Evolutionary conservation across 2,329 filamentous ascomycete genomes (phyloP), one percentile per base, ranked within the genome.

Genomic region (Rhynchosporium graminicola): DNA sequence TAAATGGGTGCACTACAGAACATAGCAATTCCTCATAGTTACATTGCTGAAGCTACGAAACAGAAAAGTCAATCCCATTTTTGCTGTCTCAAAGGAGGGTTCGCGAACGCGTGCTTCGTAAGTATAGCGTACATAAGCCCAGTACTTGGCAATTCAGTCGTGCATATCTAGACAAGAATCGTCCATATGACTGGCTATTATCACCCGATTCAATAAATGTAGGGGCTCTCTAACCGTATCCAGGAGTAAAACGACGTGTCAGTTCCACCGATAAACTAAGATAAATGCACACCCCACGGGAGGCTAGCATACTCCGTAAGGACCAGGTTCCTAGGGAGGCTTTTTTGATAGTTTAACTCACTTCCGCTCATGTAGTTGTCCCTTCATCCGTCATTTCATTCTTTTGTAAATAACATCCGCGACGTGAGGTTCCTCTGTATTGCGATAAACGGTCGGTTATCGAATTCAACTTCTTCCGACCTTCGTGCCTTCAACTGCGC

Each of bases 381-480:
- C n/a, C 43, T 20, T 8, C n/a, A 3, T 20, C 20, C 43, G 20
- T 46, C 51, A n/a, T 52, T 36, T 9, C 15, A 15, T 52, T 46
- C 43, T 9, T 46, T 20, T 45, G n/a, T 20, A 20, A 20, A 20
- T 20, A n/a, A 45, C 15, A 7, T 45, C 8, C 15, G 15, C n/a
- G n/a, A 4, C 15, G 13, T 6, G 43, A 45, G n/a, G 28, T 46
- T 26, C n/a, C 15, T 20, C 43, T 6, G 20, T 46, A 10, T 26
- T 28, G 7, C 10, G 5, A n/a, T n/a, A n/a, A n/a, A 45, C 43
- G n/a, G 43, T 54, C 20, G 31, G 36, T 52, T 9, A 54, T 52
- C 36, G 51, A 54, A 54, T 54, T 54, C 51, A 54, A 54, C 51
- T 42, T 54, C 51, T 54, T 10, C 51, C 33, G 7, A 38, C 48